A percentile compares a stretch with the other conserved stretches of the same genome.
Evolutionary conservation across 2,329 filamentous ascomycete species (phyloP).

Genomic region (Penicillium sp.): DNA sequence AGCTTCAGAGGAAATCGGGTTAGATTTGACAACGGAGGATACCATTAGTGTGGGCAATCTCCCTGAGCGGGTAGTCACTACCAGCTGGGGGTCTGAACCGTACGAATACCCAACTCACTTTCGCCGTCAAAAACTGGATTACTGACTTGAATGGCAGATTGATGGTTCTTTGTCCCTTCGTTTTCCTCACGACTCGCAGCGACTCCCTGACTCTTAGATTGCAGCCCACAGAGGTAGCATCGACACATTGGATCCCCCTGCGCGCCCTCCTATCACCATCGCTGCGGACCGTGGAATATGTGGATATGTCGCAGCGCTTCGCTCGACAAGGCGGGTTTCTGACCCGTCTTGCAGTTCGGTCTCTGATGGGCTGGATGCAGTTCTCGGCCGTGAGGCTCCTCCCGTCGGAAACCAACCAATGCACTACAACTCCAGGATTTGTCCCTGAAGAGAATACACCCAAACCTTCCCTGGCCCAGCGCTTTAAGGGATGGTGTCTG

Average conservation of each 20-base stretch:
- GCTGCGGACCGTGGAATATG: slow-evolving; percentile 61
- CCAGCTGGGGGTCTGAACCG: slow-evolving; percentile 64
- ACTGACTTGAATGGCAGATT: slow-evolving; percentile 44
- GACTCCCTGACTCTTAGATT: slow-evolving; percentile 57
- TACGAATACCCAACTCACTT: slow-evolving; percentile 26
- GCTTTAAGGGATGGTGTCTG: slow-evolving; percentile 29
- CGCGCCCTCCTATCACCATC: slow-evolving; percentile 59
- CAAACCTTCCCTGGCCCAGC: slow-evolving; percentile 24
- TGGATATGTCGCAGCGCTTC: slow-evolving; percentile 63
- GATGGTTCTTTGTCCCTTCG: slow-evolving; percentile 68
- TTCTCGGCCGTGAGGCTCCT: slow-evolving; percentile 64
- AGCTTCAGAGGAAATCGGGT: slow-evolving; percentile 64
- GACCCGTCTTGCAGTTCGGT: slow-evolving; percentile 54
- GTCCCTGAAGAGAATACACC: slow-evolving; percentile 37
- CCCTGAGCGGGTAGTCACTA: slow-evolving; percentile 64
- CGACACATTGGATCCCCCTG: slow-evolving; percentile 67
- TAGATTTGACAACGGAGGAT: slow-evolving; percentile 54
- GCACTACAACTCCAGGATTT: slow-evolving; percentile 53
- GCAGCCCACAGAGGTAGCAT: slow-evolving; percentile 67
- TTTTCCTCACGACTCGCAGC: slow-evolving; percentile 61
- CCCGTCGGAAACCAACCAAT: slow-evolving; percentile 61
- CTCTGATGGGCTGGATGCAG: slow-evolving; percentile 63
- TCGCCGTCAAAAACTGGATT: not conserved
- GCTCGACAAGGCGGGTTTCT: slow-evolving; percentile 56
- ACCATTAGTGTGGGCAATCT: slow-evolving; percentile 58